Evolutionary conservation across 345 rosid genomes (phyloP).

Genomic region (Nephelium lappaceum): DNA sequence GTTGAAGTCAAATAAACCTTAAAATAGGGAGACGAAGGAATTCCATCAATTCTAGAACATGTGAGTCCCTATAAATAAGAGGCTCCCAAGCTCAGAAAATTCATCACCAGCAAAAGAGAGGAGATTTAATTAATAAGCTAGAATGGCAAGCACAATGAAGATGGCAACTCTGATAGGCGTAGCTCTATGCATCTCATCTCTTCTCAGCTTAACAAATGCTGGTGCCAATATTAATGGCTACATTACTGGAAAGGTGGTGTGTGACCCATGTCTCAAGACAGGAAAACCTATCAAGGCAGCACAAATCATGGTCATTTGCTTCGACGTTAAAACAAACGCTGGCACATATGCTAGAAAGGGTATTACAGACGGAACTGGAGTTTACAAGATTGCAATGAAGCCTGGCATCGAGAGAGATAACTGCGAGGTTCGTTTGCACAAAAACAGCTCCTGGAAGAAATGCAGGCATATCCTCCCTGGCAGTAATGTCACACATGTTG

Average conservation of each 20-base stretch:
- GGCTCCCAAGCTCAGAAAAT: neutral
- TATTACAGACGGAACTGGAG: neutral
- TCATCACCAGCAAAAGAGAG: neutral
- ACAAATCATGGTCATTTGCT: neutral
- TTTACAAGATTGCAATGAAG: neutral
- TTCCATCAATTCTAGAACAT: neutral
- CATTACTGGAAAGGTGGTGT: neutral
- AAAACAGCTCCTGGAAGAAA: neutral
- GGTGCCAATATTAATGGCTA: neutral
- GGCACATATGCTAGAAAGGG: neutral
- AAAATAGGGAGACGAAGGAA: neutral
- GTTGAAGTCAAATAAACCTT: neutral
- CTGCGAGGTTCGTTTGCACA: neutral
- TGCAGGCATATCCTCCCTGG: neutral
- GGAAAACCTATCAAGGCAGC: neutral
- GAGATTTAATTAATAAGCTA: neutral
- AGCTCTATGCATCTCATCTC: neutral
- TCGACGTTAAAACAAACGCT: neutral
- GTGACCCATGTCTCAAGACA: neutral
- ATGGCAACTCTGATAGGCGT: neutral
- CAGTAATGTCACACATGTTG: neutral
- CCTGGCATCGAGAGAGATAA: neutral
- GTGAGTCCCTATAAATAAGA: neutral
- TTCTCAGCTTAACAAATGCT: neutral
- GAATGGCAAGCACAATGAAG: neutral